Evolutionary conservation across 1,284 basidiomycete genomes (phyloP).

Genomic region (Irpex lacteus): DNA sequence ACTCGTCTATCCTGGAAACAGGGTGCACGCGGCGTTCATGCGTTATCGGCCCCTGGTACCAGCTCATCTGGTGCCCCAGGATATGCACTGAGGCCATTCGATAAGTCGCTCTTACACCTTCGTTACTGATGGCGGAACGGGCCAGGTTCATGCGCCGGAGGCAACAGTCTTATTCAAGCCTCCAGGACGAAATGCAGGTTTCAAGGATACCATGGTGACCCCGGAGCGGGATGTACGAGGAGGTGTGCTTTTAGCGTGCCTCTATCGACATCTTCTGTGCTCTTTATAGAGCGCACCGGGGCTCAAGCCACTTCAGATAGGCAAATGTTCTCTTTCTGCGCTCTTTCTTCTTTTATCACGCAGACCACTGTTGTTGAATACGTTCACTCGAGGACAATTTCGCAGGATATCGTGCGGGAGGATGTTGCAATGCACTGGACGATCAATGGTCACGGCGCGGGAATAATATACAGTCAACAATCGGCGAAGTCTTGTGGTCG

Average conservation of each 20-base stretch:
- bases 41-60: constrained; percentile 1
- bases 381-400: background rate
- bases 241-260: constrained; percentile 3
- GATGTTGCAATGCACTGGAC: background rate
- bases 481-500: background rate
- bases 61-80: background rate
- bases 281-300: constrained; percentile 19
- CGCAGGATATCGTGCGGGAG: background rate
- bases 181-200: background rate
- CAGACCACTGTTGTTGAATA: background rate
- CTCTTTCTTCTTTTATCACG: background rate
- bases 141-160: background rate
- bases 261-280: constrained; percentile 20
- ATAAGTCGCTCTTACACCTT: background rate
- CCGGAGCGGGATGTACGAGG: constrained; percentile 24
- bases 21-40: background rate
- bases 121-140: background rate
- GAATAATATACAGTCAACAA: background rate
- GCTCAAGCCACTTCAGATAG: constrained; percentile 23
- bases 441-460: background rate
- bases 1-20: background rate
- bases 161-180: background rate
- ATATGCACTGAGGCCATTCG: background rate
- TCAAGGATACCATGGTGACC: constrained; percentile 6
- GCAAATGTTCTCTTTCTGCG: constrained; percentile 15